A percentile compares a stretch with the other conserved stretches of the same genome.
Evolutionary conservation across 176 grass and related monocot genomes (phyloP).

Genomic region (Aegilops umbellulata): DNA sequence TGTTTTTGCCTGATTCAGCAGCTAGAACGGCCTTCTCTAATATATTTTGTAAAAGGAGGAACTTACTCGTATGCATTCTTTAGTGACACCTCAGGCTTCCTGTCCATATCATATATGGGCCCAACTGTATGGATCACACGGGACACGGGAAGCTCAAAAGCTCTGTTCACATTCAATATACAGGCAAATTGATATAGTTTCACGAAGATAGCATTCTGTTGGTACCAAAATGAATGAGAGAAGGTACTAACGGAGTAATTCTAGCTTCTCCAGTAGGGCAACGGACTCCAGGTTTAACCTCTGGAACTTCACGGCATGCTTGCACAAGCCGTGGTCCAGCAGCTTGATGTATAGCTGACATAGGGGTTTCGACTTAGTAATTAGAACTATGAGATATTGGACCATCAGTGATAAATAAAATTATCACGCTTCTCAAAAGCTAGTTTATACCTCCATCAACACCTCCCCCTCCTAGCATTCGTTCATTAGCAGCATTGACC

Average conservation of each 20-base stretch:
- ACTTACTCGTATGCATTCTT: conserved; percentile 79
- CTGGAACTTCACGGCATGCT: conserved; percentile 70
- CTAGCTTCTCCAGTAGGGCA: conserved; percentile 93
- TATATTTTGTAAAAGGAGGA: background rate
- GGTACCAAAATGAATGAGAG: conserved; percentile 13
- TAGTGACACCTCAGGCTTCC: conserved; percentile 62
- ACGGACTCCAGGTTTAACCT: conserved; percentile 65
- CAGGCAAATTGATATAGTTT: background rate
- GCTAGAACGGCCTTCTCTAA: background rate
- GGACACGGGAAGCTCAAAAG: conserved; percentile 76
- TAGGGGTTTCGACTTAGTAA: background rate
- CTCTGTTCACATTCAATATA: conserved; percentile 46
- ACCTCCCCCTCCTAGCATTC: conserved; percentile 85
- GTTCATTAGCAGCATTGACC: conserved; percentile 91
- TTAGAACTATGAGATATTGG: background rate
- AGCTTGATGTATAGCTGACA: conserved; percentile 87
- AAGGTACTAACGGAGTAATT: conserved; percentile 70
- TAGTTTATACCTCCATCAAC: conserved; percentile 76
- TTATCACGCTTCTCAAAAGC: background rate
- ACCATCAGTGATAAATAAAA: background rate
- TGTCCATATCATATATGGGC: conserved; percentile 71
- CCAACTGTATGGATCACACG: conserved; percentile 91
- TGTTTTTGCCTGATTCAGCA: conserved; percentile 20
- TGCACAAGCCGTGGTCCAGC: conserved; percentile 75
- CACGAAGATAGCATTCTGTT: background rate